Base-by-base conservation (phyloP, 1,139 yeast genomes). In the Pichia sp. region DNA sequence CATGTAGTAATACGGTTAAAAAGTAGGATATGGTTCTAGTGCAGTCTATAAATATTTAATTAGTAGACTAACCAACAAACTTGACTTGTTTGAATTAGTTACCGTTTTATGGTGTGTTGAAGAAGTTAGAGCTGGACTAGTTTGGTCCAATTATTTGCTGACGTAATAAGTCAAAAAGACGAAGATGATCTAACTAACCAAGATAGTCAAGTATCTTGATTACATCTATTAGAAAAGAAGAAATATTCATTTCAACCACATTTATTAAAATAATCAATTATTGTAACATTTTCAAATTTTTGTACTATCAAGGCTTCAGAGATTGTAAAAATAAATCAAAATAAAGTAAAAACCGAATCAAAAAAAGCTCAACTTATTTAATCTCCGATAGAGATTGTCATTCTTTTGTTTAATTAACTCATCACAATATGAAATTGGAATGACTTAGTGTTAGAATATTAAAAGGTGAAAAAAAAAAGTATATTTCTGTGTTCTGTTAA, bases 321-420 rank as follows among this genome's bases (percentile, higher is more conserved):
- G n/a, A 50, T 45, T 18, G 22, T 47, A 5, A 29, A 33, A 27
- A 22, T 22, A n/a, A 28, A 51, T 2, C 48, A 50, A 38, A 27
- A 28, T 5, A 28, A 28, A 16, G 21, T 19, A 11, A 19, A 11
- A 19, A 27, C 40, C 18, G 25, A 37, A 14, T 31, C 27, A 11
- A 28, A 20, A 16, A 43, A 48, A 14, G n/a, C n/a, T 41, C 43
- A 19, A 28, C 40, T 6, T 41, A 42, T 21, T 47, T 56, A n/a
- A 45, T 56, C 5, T 44, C 54, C 11, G 55, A 57, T 33, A 54
- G 31, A 48, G 60, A 40, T 35, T 59, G 9, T 50, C 57, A 5
- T 43, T 59, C 30, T 47, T 59, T 2, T 57, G 62, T 37, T 49
- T 56, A 1, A 40, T 57, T 31, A 55, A 57, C 14, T 29, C 56